Percentiles rank a stretch among this genome's conserved stretches.
Evolutionary conservation across 1,284 basidiomycete genomes (phyloP).

Genomic region (Microbotryum violaceum): DNA sequence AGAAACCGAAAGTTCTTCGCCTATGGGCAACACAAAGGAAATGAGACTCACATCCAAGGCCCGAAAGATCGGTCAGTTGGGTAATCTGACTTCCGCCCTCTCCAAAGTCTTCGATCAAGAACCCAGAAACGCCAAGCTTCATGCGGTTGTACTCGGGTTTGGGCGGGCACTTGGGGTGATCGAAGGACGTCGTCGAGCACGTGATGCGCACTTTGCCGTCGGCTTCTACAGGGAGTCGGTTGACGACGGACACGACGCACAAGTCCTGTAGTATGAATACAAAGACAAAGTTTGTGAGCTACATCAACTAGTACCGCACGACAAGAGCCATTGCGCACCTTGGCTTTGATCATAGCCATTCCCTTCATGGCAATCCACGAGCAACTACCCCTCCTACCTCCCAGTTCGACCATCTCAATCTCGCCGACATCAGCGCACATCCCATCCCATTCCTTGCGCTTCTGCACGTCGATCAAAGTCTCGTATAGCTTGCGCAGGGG

Average conservation of each 20-base stretch:
- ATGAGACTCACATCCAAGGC: slow-evolving; percentile 17
- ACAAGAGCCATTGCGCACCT: slow-evolving; percentile 34
- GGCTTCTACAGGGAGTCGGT: slow-evolving; percentile 9
- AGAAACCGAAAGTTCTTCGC: background rate
- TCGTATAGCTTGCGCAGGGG: slow-evolving; percentile 31
- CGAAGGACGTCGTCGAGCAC: slow-evolving; percentile 27
- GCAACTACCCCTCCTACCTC: background rate
- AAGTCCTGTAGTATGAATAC: slow-evolving; percentile 19
- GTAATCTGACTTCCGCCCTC: slow-evolving; percentile 20
- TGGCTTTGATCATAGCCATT: slow-evolving; percentile 54
- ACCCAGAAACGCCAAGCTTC: slow-evolving; percentile 31
- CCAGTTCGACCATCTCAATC: slow-evolving; percentile 22
- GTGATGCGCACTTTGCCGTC: slow-evolving; percentile 12
- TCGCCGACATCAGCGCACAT: slow-evolving; percentile 18
- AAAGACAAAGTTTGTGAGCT: background rate
- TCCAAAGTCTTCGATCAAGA: slow-evolving; percentile 31
- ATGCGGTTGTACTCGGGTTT: slow-evolving; percentile 32
- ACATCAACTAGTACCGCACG: too few species aligned
- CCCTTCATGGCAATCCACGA: slow-evolving; percentile 55
- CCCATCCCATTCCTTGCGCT: slow-evolving; percentile 26
- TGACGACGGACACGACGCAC: slow-evolving; percentile 31
- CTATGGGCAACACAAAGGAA: too few species aligned
- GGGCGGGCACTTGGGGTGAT: slow-evolving; percentile 22
- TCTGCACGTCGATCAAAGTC: slow-evolving; percentile 17
- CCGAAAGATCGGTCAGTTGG: slow-evolving; percentile 25